A percentile compares a stretch with the other conserved stretches of the same genome.
Evolutionary conservation across 2,329 filamentous ascomycete genomes (phyloP).

Genomic region (Clarireedia hainanense): DNA sequence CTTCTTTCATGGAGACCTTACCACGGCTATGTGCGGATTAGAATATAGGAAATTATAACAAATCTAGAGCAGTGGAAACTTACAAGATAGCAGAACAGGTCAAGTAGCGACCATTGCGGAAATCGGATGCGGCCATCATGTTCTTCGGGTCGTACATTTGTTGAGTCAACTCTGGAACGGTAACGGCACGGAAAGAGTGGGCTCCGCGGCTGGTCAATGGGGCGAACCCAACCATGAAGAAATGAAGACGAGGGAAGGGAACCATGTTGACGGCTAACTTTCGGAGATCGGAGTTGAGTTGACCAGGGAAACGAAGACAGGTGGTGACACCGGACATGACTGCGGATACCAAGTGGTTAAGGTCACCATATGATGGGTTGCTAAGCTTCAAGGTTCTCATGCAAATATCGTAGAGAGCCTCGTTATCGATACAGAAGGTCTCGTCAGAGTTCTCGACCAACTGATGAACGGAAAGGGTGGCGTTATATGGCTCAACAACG

Average conservation of each 20-base stretch:
- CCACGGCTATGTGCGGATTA: slow-evolving; percentile 60
- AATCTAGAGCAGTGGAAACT: slow-evolving; percentile 10
- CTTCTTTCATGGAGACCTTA: slow-evolving; percentile 99
- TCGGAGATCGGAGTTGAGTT: slow-evolving; percentile 99
- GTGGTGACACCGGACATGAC: slow-evolving; percentile 99
- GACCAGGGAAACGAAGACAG: slow-evolving; percentile 96
- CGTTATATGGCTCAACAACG: slow-evolving; percentile 99
- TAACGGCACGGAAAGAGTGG: slow-evolving; percentile 94
- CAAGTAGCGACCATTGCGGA: slow-evolving; percentile 99
- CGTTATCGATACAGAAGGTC: slow-evolving; percentile 99
- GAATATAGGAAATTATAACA: slow-evolving; percentile 11
- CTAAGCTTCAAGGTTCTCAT: slow-evolving; percentile 99
- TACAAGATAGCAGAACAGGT: slow-evolving; percentile 97
- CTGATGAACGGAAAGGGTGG: slow-evolving; percentile 97
- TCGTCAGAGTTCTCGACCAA: slow-evolving; percentile 99
- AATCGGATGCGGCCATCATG: slow-evolving; percentile 99
- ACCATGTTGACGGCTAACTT: slow-evolving; percentile 99
- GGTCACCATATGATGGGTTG: slow-evolving; percentile 96
- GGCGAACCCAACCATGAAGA: slow-evolving; percentile 99
- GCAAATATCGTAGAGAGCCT: slow-evolving; percentile 99
- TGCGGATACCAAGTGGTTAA: slow-evolving; percentile 98
- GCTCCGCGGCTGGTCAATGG: slow-evolving; percentile 90
- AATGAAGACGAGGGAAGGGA: slow-evolving; percentile 99
- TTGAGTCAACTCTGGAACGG: slow-evolving; percentile 96
- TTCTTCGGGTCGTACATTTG: slow-evolving; percentile 99